These are phyloP conservation scores for Psilocybe mexicana DNA, from an alignment of 1,284 basidiomycete species.

Conservation along the genomic window DNA sequence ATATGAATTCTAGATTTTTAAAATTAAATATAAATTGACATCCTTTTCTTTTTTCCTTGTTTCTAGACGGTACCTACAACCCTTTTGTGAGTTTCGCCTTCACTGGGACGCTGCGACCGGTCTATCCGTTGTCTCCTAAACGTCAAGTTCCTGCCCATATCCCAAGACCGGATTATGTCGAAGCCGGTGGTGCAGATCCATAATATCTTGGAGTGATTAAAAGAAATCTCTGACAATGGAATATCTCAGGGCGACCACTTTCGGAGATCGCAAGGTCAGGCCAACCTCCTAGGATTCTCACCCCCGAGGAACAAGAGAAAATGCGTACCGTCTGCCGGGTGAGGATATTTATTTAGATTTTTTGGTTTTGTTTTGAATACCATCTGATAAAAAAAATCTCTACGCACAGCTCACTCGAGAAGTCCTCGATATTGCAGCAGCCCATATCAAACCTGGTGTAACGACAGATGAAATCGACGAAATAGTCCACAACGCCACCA, in stretches of 20 bases:
- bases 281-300: slow-evolving; percentile 67
- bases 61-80: slow-evolving; percentile 68
- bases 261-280: slow-evolving; percentile 60
- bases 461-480: slow-evolving; percentile 96
- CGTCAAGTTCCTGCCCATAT: slow-evolving; percentile 76
- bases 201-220: not conserved
- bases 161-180: slow-evolving; percentile 77
- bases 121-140: slow-evolving; percentile 73
- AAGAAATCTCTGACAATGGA: not conserved
- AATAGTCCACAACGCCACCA: slow-evolving; percentile 92
- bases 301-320: slow-evolving; percentile 69
- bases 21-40: not conserved
- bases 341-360: slow-evolving; percentile 30
- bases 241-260: slow-evolving; percentile 55
- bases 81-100: slow-evolving; percentile 70
- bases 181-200: slow-evolving; percentile 46
- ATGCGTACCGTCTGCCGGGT: slow-evolving; percentile 80
- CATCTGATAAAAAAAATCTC: too few species aligned
- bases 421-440: slow-evolving; percentile 88
- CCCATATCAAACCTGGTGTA: slow-evolving; percentile 84
- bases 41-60: not conserved
- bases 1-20: not conserved
- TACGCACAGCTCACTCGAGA: slow-evolving; percentile 79
- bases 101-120: slow-evolving; percentile 72
- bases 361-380: not conserved